Conservation (phyloP, 148 eudicot genomes). For the Cornus florida region DNA sequence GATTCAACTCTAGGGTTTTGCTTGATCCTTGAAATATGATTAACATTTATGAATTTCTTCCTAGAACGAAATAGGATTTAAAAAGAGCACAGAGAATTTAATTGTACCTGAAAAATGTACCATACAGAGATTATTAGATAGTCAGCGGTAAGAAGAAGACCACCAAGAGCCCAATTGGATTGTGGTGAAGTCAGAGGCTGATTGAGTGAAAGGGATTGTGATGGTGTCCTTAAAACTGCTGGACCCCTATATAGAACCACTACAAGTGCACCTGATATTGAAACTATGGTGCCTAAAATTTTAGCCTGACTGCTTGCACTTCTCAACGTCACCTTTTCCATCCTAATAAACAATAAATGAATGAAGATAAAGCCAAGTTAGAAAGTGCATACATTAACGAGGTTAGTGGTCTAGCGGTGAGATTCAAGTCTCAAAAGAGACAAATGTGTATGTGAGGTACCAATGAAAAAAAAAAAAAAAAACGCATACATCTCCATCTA, state of each 20-base stretch:
- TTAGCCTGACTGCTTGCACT: conserved; percentile 28
- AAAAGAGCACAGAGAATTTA: background rate
- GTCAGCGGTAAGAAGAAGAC: background rate
- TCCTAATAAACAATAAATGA: conserved; percentile 7
- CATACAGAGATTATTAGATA: background rate
- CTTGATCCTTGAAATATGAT: background rate
- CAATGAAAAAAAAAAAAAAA: no score
- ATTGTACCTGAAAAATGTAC: conserved; percentile 15
- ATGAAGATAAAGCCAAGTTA: background rate
- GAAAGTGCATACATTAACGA: background rate
- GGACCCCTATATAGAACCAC: conserved; percentile 40
- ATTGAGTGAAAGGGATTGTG: background rate
- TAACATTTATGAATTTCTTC: no score
- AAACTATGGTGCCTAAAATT: conserved; percentile 27
- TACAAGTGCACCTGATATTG: conserved; percentile 35
- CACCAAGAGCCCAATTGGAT: conserved; percentile 5
- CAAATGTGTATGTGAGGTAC: no score
- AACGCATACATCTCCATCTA: no score
- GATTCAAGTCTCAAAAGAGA: no score
- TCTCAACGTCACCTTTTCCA: conserved; percentile 30
- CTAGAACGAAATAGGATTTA: background rate
- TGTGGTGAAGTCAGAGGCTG: background rate
- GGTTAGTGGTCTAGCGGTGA: no score
- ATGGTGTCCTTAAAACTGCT: background rate
- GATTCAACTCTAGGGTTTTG: background rate